These are phyloP conservation scores for Castanea mollissima DNA, from an alignment of 306 rosid genomes.

Conservation along the genomic window DNA sequence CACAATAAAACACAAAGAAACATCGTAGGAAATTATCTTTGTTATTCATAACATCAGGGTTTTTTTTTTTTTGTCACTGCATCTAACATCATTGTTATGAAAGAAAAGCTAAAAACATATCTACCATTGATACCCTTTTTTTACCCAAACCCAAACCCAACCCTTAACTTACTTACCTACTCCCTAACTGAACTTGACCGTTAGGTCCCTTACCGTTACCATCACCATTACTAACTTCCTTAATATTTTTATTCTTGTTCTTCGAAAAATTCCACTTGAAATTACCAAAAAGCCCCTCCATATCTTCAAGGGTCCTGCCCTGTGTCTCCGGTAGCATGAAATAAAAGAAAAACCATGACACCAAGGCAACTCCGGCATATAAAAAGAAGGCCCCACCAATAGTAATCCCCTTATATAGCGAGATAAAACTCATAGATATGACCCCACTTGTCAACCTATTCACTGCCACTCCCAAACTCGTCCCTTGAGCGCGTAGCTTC, in stretches of 20 bases:
- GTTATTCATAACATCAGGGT: neutral
- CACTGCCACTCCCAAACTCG: slow-evolving; percentile 51
- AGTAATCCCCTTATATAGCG: slow-evolving; percentile 38
- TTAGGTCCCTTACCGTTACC: neutral
- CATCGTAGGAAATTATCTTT: neutral
- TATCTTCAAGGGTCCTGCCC: slow-evolving; percentile 68
- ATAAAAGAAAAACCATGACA: slow-evolving; percentile 59
- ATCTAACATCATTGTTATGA: neutral
- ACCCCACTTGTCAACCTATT: slow-evolving; percentile 57
- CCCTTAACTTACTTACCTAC: neutral
- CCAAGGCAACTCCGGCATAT: slow-evolving; percentile 32
- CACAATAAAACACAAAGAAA: neutral
- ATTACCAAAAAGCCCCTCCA: slow-evolving; percentile 69
- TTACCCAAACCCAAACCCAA: no score
- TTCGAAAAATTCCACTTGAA: slow-evolving; percentile 20
- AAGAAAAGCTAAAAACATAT: neutral
- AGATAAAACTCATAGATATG: slow-evolving; percentile 64
- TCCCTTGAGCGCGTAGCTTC: slow-evolving; percentile 74
- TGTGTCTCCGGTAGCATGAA: slow-evolving; percentile 67
- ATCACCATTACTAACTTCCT: neutral
- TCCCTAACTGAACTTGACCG: slow-evolving; percentile 34
- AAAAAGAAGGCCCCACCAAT: slow-evolving; percentile 79
- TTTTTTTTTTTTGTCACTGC: neutral
- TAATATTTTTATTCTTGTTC: neutral
- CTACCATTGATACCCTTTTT: neutral